phyloP scores from a whole-genome alignment of 495 filamentous ascomycete species.

The Echria macrotheca region DNA sequence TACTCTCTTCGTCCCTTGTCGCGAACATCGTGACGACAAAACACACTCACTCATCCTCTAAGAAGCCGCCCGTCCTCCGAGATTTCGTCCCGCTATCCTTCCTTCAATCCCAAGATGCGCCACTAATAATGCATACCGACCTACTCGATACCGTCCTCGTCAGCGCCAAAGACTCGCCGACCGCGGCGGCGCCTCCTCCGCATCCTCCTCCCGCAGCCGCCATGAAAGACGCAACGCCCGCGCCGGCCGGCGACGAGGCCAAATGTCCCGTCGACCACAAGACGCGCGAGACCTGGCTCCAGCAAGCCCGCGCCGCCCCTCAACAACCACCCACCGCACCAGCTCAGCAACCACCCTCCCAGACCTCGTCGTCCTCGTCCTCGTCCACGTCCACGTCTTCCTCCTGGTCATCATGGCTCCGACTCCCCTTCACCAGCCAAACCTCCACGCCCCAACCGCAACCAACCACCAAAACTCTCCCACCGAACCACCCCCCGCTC shows the following conservation, averaged over 20 bases:
- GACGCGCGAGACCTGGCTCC: conserved; percentile 77
- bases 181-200: neutral
- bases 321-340: conserved; percentile 8
- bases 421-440: conserved; percentile 22
- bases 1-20: too few species aligned
- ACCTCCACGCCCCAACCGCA: conserved; percentile 17
- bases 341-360: neutral
- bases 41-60: too few species aligned
- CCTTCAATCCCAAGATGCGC: conserved; percentile 1
- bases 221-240: conserved; percentile 4
- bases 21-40: too few species aligned
- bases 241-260: conserved; percentile 23
- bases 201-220: neutral
- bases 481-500: conserved; percentile 15
- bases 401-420: conserved; percentile 25
- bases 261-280: conserved; percentile 85
- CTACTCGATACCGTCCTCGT: conserved; percentile 31
- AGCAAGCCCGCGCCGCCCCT: conserved; percentile 37
- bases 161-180: conserved; percentile 19
- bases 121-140: conserved; percentile 30
- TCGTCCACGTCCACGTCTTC: neutral
- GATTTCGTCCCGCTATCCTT: too few species aligned
- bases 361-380: neutral
- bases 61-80: too few species aligned
- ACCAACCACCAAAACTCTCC: conserved; percentile 22